These are phyloP conservation scores for Arctostaphylos glauca DNA, from an alignment of 148 eudicot species.

Conservation along the genomic window DNA sequence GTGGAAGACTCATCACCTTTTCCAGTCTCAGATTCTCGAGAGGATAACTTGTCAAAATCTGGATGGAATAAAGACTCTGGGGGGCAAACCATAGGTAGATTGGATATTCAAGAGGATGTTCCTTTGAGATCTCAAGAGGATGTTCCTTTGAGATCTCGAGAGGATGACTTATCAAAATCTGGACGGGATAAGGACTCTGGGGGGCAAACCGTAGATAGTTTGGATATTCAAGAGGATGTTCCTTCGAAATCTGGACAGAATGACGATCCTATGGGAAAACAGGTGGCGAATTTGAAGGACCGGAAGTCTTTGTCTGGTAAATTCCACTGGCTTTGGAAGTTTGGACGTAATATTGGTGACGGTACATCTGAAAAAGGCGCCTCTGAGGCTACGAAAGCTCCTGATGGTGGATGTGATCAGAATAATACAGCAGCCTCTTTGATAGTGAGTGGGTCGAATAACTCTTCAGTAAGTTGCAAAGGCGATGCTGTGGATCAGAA, in stretches of 20 bases:
- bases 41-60: conserved; percentile 15
- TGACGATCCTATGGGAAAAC: conserved; percentile 27
- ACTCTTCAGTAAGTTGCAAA: conserved; percentile 31
- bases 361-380: conserved; percentile 48
- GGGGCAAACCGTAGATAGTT: conserved; percentile 15
- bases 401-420: conserved; percentile 26
- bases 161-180: conserved; percentile 16
- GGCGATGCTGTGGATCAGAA: conserved; percentile 64
- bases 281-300: conserved; percentile 8
- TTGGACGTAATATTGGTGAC: conserved; percentile 56
- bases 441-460: conserved; percentile 24
- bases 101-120: conserved; percentile 15
- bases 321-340: conserved; percentile 80
- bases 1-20: conserved; percentile 20
- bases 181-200: conserved; percentile 23
- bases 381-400: conserved; percentile 41
- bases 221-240: conserved; percentile 15
- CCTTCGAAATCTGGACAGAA: conserved; percentile 20
- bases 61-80: conserved; percentile 23
- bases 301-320: conserved; percentile 50
- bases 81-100: conserved; percentile 15
- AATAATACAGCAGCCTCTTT: conserved; percentile 28
- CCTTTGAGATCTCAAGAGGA: conserved; percentile 19
- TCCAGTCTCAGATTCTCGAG: conserved; percentile 24
- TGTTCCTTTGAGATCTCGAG: conserved; percentile 19